Percentiles rank a stretch among this genome's conserved stretches.
Evolutionary conservation across 306 rosid species (phyloP).

Genomic region (Rosa lucieae): DNA sequence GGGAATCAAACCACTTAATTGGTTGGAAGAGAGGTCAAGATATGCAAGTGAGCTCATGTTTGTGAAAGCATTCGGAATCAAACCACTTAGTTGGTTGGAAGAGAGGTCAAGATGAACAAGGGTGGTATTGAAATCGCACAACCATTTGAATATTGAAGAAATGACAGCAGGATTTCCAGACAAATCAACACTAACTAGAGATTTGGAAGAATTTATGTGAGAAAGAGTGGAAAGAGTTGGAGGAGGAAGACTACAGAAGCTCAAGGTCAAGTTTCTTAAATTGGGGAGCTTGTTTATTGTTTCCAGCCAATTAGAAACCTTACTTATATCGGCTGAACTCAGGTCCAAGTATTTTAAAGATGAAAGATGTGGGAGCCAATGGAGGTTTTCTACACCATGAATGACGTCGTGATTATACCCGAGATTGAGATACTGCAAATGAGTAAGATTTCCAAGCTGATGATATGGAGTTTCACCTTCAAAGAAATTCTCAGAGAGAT

Average conservation of each 20-base stretch:
- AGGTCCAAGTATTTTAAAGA: not conserved
- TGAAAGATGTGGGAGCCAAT: not conserved
- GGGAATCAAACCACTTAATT: too few species aligned
- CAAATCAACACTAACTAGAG: not conserved
- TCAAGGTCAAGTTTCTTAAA: not conserved
- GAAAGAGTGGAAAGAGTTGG: not conserved
- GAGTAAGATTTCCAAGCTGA: not conserved
- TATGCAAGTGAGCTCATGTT: too few species aligned
- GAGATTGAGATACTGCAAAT: not conserved
- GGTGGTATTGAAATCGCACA: not conserved
- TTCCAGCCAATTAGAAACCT: not conserved
- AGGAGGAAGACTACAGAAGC: not conserved
- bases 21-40: too few species aligned
- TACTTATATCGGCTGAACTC: not conserved
- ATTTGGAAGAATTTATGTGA: not conserved
- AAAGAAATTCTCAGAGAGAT: not conserved
- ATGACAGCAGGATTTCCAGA: not conserved
- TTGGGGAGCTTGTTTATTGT: not conserved
- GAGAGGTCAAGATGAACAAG: not conserved
- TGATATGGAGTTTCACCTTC: not conserved
- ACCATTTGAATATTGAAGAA: constrained; percentile 1
- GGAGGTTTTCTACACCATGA: too few species aligned
- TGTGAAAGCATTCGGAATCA: too few species aligned
- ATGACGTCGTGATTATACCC: too few species aligned
- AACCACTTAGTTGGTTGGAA: too few species aligned